Evolutionary conservation across 441 rosid species (phyloP), one percentile per base, ranked within the genome.

Genomic region (Pelargonium myrrhifolium): DNA sequence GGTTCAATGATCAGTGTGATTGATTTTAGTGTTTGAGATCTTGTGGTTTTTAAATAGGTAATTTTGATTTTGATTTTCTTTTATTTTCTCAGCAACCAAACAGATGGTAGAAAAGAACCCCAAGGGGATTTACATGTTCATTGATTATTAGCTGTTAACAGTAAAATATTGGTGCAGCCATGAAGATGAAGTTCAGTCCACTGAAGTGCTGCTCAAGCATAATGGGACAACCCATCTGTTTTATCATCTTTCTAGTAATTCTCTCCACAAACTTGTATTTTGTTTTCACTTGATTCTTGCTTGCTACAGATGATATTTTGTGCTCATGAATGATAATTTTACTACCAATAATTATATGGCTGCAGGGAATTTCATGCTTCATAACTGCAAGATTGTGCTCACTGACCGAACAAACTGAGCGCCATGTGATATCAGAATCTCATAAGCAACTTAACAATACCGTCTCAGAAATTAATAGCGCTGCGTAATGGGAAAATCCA

Each of bases 321-420:
- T 28, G 24, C 18, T 22, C 53, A 12, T 20, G 11, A 15, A 12
- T 21, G 28, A n/a, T n/a, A n/a, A 24, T 24, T 24, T 45, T 45
- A n/a, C n/a, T 45, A 45, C 53, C 15, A 45, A 11, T 12, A n/a
- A n/a, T 1, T 45, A 15, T 24, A 24, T 24, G 28, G 28, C 28
- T 24, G 35, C 78, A 81, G 87, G 82, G 65, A 0, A 10, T 78
- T 24, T 73, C 80, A 9, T 43, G 70, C 17, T 65, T 72, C n/a
- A 45, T 72, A 42, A 67, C 76, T 20, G 35, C 63, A 4, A 60
- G 75, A 39, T 49, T 76, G 67, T 68, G 73, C 58, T 3, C 47
- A 31, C 45, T 78, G 74, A 72, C 53, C 12, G 70, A 43, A 24
- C 40, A 71, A 28, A 76, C 73, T 1, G 66, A 70, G 10, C 40